These are phyloP conservation scores for Hirsutella thompsonii DNA, from an alignment of 2,329 filamentous ascomycete genomes.

Conservation along the genomic window DNA sequence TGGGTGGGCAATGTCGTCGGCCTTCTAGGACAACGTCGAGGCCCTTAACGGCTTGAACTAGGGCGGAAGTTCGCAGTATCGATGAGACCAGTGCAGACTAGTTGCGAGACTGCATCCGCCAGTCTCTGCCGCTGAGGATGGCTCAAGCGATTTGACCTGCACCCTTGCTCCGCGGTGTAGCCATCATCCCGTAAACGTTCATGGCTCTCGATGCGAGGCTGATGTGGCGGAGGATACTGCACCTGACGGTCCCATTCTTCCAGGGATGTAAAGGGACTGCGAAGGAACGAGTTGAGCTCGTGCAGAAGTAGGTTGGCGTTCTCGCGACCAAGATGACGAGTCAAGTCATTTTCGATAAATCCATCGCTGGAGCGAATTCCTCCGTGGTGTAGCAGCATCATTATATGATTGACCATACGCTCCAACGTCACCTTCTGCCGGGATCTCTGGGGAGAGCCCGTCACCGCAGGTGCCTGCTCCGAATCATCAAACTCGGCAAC, in stretches of 20 bases:
- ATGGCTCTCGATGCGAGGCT: too few relatives aligned
- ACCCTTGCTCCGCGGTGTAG: too few relatives aligned
- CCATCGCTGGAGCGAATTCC: constrained; percentile 70
- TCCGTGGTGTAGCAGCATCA: constrained; percentile 71
- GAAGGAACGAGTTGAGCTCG: constrained; percentile 69
- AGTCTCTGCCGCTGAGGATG: too few relatives aligned
- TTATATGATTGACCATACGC: constrained; percentile 74
- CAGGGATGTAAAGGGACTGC: constrained; percentile 62
- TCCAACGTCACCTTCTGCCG: constrained; percentile 56
- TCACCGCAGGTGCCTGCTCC: neutral
- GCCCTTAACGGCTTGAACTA: too few relatives aligned
- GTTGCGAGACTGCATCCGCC: too few relatives aligned
- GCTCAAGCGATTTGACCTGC: too few relatives aligned
- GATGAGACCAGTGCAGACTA: too few relatives aligned
- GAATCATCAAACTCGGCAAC: constrained; percentile 12
- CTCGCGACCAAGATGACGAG: constrained; percentile 64
- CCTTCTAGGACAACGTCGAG: too few relatives aligned
- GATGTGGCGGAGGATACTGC: constrained; percentile 40
- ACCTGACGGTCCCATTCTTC: constrained; percentile 71
- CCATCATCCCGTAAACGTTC: too few relatives aligned
- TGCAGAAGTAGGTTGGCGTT: constrained; percentile 70
- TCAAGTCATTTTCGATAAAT: constrained; percentile 65
- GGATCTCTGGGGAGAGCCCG: constrained; percentile 4
- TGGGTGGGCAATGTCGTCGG: too few relatives aligned
- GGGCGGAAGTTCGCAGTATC: too few relatives aligned